Base-by-base conservation (phyloP, 2,329 filamentous ascomycete genomes). In the Alternaria sp. region DNA sequence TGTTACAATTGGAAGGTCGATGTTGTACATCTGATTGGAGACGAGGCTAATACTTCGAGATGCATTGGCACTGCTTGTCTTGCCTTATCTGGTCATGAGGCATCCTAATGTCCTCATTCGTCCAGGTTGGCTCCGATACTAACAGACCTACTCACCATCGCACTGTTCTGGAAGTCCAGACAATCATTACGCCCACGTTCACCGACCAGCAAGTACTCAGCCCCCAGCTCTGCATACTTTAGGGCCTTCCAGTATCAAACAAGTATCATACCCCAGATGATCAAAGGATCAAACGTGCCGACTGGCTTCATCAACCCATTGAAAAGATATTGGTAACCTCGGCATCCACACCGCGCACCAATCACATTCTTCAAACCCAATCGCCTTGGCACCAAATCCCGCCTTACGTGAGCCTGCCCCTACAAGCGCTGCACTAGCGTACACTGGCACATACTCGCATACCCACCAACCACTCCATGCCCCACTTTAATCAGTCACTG, bases 401-500 rank as follows among this genome's bases (percentile, higher is more conserved):
- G 51, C 45, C 61, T 63, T 32, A 63, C 51, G 57, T 63, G 56
- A 60, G 56, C 57, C 12, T 23, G n/a, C 12, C 32, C 28, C 36
- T 59, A 45, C 19, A 63, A 56, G 32, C 32, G 44, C n/a, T 28
- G 21, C 28, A 21, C 51, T 52, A 51, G 49, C 50, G 36, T 53
- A 50, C 40, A 43, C n/a, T 52, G 45, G 49, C 45, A 17, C 46
- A 45, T 28, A 43, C 6, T 55, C 36, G n/a, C 28, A 46, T 30
- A 30, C 12, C 23, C 12, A 44, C 50, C 26, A 59, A 36, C n/a
- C 49, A 36, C 49, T 51, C 13, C 28, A 13, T 12, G 32, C 21
- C 23, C 15, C 21, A 19, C 21, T 8, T 25, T 19, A 15, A 40
- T n/a, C 51, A 30, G 30, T 44, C 56, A 62, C 44, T 45, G 49